These are phyloP conservation scores for Leccinum ponderosum DNA, from an alignment of 1,284 basidiomycete species.

Conservation along the genomic window DNA sequence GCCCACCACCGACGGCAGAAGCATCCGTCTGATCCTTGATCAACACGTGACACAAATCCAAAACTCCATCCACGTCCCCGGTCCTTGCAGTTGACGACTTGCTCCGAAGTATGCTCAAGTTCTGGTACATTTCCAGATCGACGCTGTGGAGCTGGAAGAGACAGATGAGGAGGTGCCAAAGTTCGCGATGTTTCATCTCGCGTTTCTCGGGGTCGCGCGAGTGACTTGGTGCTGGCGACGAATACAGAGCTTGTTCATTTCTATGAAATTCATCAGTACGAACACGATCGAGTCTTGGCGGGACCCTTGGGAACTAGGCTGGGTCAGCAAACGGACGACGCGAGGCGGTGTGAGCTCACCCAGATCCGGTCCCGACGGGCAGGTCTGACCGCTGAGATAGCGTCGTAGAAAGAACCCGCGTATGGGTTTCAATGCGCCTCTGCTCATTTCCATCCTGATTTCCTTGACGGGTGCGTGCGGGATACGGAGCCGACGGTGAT, in stretches of 20 bases:
- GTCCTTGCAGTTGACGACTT: constrained; percentile 95
- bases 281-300: too few species aligned
- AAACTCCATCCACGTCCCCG: too few species aligned
- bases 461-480: constrained; percentile 94
- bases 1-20: too few species aligned
- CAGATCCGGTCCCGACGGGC: constrained; percentile 76
- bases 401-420: constrained; percentile 87
- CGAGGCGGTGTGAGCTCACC: constrained; percentile 53
- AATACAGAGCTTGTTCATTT: too few species aligned
- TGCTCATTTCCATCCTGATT: constrained; percentile 99
- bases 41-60: too few species aligned
- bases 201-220: constrained; percentile 90
- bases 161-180: constrained; percentile 92
- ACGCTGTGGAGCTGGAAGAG: constrained; percentile 93
- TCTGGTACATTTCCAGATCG: constrained; percentile 87
- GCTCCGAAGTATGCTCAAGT: constrained; percentile 79
- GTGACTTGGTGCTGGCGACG: too few species aligned
- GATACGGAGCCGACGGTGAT: constrained; percentile 48
- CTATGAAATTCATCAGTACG: too few species aligned
- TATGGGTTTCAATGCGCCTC: constrained; percentile 51
- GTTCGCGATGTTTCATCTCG: constrained; percentile 89
- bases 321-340: neutral
- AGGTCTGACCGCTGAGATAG: constrained; percentile 93
- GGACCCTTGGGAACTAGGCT: too few species aligned
- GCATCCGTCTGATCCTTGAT: too few species aligned